Percentiles rank a stretch among this genome's conserved stretches.
Conservation (phyloP, 2,329 filamentous ascomycete genomes). For the Allantophomopsis cytisporea region DNA sequence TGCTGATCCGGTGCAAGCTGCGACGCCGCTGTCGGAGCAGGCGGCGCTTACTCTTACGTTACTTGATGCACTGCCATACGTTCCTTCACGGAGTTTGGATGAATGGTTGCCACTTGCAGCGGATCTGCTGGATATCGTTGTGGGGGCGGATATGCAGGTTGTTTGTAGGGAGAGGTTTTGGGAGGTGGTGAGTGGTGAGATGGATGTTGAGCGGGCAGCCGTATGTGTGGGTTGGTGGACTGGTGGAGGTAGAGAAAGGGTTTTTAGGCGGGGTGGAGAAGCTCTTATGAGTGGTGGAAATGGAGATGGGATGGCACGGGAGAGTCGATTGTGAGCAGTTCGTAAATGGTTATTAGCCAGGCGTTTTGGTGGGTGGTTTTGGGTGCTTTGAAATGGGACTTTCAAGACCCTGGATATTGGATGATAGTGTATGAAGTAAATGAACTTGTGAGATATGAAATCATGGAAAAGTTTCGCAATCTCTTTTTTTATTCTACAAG, state of each 20-base stretch:
- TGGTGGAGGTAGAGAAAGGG: conserved; percentile 22
- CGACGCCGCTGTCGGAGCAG: conserved; percentile 39
- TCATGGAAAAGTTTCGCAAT: too few species aligned
- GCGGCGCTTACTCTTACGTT: conserved; percentile 49
- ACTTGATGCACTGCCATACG: conserved; percentile 48
- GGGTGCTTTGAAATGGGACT: neutral
- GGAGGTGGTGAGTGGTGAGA: conserved; percentile 54
- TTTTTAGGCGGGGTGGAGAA: conserved; percentile 8
- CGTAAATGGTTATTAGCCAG: too few species aligned
- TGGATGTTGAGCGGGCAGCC: conserved; percentile 55
- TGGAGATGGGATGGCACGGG: conserved; percentile 2
- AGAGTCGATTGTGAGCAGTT: conserved; percentile 10
- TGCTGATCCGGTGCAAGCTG: conserved; percentile 9
- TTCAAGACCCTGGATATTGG: neutral
- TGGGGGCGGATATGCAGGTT: conserved; percentile 38
- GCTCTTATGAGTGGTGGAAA: conserved; percentile 17
- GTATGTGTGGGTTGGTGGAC: conserved; percentile 59
- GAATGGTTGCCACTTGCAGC: conserved; percentile 55
- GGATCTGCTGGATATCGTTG: conserved; percentile 40
- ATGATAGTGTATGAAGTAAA: neutral
- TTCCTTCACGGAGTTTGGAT: conserved; percentile 42
- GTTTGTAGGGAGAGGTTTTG: conserved; percentile 49
- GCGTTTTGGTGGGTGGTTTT: too few species aligned
- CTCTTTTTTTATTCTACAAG: too few species aligned
- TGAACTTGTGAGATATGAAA: too few species aligned